Conservation (phyloP, 495 filamentous ascomycete genomes). For the Xylaria nigripes region DNA sequence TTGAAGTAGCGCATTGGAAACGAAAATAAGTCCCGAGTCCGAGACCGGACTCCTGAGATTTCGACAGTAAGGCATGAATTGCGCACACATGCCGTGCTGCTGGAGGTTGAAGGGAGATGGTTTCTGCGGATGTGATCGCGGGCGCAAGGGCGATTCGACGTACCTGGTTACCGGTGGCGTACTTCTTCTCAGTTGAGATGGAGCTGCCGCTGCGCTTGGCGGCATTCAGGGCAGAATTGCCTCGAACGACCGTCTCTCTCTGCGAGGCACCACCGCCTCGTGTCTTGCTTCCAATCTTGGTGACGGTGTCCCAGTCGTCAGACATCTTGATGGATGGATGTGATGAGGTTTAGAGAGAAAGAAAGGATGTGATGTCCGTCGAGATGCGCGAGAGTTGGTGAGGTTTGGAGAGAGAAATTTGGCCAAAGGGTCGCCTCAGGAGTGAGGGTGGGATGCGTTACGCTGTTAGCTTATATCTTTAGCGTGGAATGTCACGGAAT, state of each 20-base stretch:
- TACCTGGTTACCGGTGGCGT: slow-evolving; percentile 65
- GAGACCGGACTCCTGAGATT: neutral
- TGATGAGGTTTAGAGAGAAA: neutral
- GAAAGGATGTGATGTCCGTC: neutral
- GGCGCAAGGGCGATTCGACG: slow-evolving; percentile 28
- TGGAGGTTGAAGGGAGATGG: neutral
- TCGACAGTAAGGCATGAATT: neutral
- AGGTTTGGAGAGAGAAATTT: slow-evolving; percentile 2
- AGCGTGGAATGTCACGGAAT: slow-evolving; percentile 28
- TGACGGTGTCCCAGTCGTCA: slow-evolving; percentile 78
- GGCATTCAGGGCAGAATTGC: slow-evolving; percentile 82
- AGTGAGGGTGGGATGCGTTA: slow-evolving; percentile 4
- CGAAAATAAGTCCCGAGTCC: neutral
- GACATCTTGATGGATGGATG: slow-evolving; percentile 32
- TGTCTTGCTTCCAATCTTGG: slow-evolving; percentile 86
- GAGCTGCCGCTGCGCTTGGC: slow-evolving; percentile 71
- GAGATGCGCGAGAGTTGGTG: neutral
- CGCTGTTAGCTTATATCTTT: slow-evolving; percentile 12
- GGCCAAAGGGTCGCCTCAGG: neutral
- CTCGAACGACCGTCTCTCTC: slow-evolving; percentile 80
- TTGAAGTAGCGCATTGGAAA: neutral
- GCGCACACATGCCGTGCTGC: neutral
- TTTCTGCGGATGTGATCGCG: neutral
- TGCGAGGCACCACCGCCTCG: slow-evolving; percentile 50
- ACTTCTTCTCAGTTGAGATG: slow-evolving; percentile 92